These are phyloP conservation scores for Przewalskia tangutica DNA, from an alignment of 257 asterid species.

Conservation along the genomic window DNA sequence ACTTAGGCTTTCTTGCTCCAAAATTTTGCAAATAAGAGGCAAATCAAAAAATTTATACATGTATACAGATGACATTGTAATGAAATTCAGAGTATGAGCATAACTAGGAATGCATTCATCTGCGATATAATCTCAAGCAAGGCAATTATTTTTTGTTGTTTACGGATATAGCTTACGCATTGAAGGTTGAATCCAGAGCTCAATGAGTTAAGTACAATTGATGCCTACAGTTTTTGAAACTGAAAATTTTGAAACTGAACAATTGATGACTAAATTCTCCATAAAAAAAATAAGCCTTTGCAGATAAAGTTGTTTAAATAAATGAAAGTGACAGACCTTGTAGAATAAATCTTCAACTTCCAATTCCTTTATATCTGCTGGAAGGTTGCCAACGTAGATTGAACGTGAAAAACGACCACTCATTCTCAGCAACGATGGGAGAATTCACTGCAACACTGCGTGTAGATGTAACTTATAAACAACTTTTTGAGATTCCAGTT, in stretches of 20 bases:
- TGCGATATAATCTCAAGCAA: neutral
- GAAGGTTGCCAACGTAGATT: constrained; percentile 96
- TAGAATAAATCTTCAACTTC: constrained; percentile 92
- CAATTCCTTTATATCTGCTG: constrained; percentile 78
- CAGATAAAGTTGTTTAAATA: neutral
- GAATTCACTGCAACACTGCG: constrained; percentile 29
- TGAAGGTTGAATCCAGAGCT: neutral
- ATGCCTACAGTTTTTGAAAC: neutral
- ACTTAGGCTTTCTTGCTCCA: neutral
- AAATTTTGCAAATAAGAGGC: neutral
- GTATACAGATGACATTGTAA: neutral
- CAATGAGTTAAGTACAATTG: neutral
- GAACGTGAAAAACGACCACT: constrained; percentile 96
- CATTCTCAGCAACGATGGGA: constrained; percentile 43
- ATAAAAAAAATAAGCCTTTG: neutral
- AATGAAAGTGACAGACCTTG: constrained; percentile 44
- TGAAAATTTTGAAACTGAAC: neutral
- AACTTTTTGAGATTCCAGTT: neutral
- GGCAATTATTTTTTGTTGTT: neutral
- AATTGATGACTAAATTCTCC: neutral
- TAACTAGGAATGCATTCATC: neutral
- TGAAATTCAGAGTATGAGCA: neutral
- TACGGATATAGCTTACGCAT: neutral
- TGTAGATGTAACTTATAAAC: constrained; percentile 5
- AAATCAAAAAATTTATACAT: neutral